Conservation (phyloP, 441 rosid genomes). For the Isatis lusitanica region DNA sequence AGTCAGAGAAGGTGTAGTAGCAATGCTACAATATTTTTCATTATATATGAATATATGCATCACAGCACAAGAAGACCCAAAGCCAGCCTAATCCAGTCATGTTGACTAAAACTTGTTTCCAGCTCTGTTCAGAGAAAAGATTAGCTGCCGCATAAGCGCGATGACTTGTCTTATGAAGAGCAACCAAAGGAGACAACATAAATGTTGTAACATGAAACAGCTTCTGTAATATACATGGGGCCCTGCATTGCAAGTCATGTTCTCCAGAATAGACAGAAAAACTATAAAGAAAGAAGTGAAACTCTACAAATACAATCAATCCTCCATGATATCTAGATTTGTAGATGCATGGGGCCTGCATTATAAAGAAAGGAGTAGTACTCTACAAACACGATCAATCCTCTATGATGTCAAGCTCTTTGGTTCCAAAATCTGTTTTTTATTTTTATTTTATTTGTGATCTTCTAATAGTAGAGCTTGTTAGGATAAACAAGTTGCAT, state of each 20-base stretch:
- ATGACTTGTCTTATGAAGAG: slow-evolving; percentile 7
- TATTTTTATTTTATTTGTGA: not conserved
- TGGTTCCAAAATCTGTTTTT: not conserved
- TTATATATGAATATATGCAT: not conserved
- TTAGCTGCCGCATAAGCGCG: not conserved
- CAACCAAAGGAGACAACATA: slow-evolving; percentile 3
- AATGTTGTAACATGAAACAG: not conserved
- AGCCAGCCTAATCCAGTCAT: slow-evolving; percentile 5
- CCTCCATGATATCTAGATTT: not conserved
- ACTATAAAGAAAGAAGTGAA: not conserved
- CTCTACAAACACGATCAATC: not conserved
- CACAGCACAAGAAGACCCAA: slow-evolving; percentile 1
- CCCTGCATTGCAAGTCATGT: not conserved
- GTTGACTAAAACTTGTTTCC: not conserved
- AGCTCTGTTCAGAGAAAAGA: not conserved
- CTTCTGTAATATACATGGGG: slow-evolving; percentile 4
- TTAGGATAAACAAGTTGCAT: slow-evolving; percentile 4
- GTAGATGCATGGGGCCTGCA: slow-evolving; percentile 4
- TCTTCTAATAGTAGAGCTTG: not conserved
- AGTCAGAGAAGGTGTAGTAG: not conserved
- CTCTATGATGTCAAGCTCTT: not conserved
- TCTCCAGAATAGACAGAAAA: not conserved
- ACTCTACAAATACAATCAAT: not conserved
- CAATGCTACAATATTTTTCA: not conserved
- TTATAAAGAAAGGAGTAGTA: not conserved